These are phyloP conservation scores for barley (Hordeum vulgare) DNA, from an alignment of 176 grass and related monocot species.

Conservation along the genomic window MorexV3_pseudomolecules_assembly NC_058518.1:490294281-490294780, in stretches of 20 bases:
- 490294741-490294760: conserved; percentile 51
- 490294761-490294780: conserved; percentile 95
- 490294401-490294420: too few species aligned
- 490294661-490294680: conserved; percentile 17
- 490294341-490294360: conserved; percentile 77
- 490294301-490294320: conserved; percentile 98
- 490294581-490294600: conserved; percentile 54
- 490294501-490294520: conserved; percentile 40
- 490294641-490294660: conserved; percentile 62
- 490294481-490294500: not conserved
- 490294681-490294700: too few species aligned
- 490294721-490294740: too few species aligned
- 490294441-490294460: conserved; percentile 39
- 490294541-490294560: not conserved
- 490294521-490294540: conserved; percentile 28
- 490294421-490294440: too few species aligned
- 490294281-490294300: conserved; percentile 59
- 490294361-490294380: conserved; percentile 63
- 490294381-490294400: too few species aligned
- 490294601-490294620: conserved; percentile 94
- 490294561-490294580: not conserved
- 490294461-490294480: conserved; percentile 83
- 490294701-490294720: too few species aligned
- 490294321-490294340: conserved; percentile 78
- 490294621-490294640: conserved; percentile 32